Percentiles rank a stretch among this genome's conserved stretches.
These are phyloP conservation scores for Entomortierella parvispora DNA, from an alignment of 192 early-diverging fungal species.

Conservation along the genomic window DNA sequence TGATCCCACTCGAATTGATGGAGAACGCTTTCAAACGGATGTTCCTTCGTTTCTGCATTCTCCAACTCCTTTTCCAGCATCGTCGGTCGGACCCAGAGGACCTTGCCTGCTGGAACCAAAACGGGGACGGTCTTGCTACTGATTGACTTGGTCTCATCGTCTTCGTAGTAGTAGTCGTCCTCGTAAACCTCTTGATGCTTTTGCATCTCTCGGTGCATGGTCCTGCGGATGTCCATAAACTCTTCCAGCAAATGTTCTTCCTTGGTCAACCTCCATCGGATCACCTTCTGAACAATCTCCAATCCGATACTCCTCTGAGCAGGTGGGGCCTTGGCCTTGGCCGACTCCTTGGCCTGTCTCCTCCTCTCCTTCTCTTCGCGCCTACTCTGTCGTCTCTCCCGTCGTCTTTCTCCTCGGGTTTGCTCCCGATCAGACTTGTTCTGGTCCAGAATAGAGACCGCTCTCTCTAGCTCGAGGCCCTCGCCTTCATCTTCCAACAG, in stretches of 20 bases:
- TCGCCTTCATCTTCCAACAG: conserved; percentile 39
- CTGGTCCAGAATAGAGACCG: neutral
- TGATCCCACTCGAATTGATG: conserved; percentile 53
- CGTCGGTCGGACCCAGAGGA: conserved; percentile 59
- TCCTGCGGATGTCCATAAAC: conserved; percentile 49
- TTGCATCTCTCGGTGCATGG: conserved; percentile 38
- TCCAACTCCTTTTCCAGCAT: conserved; percentile 44
- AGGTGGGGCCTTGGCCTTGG: neutral
- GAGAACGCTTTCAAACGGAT: conserved; percentile 23
- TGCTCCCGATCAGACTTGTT: neutral
- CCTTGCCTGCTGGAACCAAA: conserved; percentile 55
- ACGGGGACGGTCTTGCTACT: conserved; percentile 28
- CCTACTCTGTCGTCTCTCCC: neutral
- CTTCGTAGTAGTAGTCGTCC: conserved; percentile 15
- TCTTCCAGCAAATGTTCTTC: conserved; percentile 41
- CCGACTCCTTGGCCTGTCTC: neutral
- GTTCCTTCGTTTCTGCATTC: conserved; percentile 35
- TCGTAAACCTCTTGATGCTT: conserved; percentile 24
- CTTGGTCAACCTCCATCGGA: conserved; percentile 36
- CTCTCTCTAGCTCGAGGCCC: neutral
- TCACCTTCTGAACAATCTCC: conserved; percentile 54
- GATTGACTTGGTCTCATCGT: neutral
- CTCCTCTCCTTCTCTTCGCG: neutral
- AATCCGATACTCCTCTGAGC: conserved; percentile 28
- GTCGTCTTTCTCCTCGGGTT: neutral